Base-by-base conservation (phyloP, 2,329 filamentous ascomycete genomes). In the Fusarium tricinctum region DNA sequence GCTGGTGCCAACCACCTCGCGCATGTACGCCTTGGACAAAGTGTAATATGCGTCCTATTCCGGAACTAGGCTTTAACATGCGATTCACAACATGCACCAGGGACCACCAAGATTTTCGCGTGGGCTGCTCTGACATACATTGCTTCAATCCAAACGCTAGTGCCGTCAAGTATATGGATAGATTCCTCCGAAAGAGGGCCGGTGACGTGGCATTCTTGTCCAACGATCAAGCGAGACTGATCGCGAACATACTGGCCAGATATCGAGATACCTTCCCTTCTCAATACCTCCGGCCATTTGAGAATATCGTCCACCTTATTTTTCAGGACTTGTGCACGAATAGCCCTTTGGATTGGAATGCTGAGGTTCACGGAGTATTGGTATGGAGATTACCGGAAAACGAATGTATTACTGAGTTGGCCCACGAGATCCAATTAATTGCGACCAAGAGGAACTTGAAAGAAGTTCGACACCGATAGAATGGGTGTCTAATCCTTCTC, bases 101-200 rank as follows among this genome's bases (percentile, higher is more conserved):
- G 2, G 22, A 49, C 4, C 45, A 66, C 2, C 1, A 9, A 8
- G 35, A 38, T n/a, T 8, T 39, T 9, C 26, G 22, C 0, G 8
- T 44, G 5, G 30, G 26, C 14, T 63, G 47, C 14, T 3, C 3
- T 6, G 30, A 54, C 8, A 43, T 48, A 13, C 14, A n/a, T 14
- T 68, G 64, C 28, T 67, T 67, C 19, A 19, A 42, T 19, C 58
- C 48, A 2, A 42, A 43, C 13, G 22, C 42, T 13, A 45, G 46
- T 15, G 63, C 48, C 2, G 8, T 14, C 1, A 35, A 42, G 3
- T 63, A 67, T 9, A 47, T 67, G n/a, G 12, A 9, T 2, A 42
- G 7, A 1, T 45, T 67, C 17, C 13, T 66, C 2, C 8, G 6
- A 13, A 17, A 35, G 3, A 17, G 43, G 28, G 22, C n/a, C 12